Conservation (phyloP, 495 filamentous ascomycete species). For the Aspergillus wentii region DNA sequence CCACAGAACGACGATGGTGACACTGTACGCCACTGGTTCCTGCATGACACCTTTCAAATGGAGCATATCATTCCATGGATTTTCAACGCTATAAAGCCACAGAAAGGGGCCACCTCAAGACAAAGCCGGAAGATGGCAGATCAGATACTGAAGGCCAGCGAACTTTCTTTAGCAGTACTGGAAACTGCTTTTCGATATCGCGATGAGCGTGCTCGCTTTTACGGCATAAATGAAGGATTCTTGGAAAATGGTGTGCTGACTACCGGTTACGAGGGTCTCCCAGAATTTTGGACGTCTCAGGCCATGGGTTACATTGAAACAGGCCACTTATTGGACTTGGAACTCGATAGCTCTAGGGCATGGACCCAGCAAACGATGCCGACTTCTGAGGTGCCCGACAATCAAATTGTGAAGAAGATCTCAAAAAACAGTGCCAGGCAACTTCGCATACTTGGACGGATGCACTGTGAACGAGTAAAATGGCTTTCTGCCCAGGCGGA, state of each 20-base stretch:
- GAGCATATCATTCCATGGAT: constrained; percentile 74
- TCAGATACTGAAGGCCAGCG: constrained; percentile 69
- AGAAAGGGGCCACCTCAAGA: constrained; percentile 31
- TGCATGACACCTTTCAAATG: constrained; percentile 67
- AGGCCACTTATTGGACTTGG: constrained; percentile 43
- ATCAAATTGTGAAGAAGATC: constrained; percentile 38
- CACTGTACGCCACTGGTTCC: constrained; percentile 73
- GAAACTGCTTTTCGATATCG: constrained; percentile 73
- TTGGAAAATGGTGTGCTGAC: constrained; percentile 65
- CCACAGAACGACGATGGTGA: constrained; percentile 62
- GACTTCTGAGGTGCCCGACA: constrained; percentile 26
- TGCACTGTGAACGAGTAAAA: constrained; percentile 55
- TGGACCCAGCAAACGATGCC: constrained; percentile 33
- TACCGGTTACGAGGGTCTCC: constrained; percentile 55
- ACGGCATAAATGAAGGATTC: constrained; percentile 62
- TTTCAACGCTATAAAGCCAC: constrained; percentile 62
- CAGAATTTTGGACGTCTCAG: constrained; percentile 74
- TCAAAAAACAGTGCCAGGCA: constrained; percentile 48
- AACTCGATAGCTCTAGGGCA: constrained; percentile 37
- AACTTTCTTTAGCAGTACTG: constrained; percentile 67
- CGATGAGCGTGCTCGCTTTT: constrained; percentile 55
- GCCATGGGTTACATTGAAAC: constrained; percentile 40
- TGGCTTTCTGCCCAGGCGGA: constrained; percentile 54
- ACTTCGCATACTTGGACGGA: constrained; percentile 53
- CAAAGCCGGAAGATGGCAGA: constrained; percentile 39